Percentiles rank a stretch among this genome's conserved stretches.
phyloP scores from a whole-genome alignment of 225 moss, liverwort and hornwort genomes.

The Lunularia cruciata region DNA sequence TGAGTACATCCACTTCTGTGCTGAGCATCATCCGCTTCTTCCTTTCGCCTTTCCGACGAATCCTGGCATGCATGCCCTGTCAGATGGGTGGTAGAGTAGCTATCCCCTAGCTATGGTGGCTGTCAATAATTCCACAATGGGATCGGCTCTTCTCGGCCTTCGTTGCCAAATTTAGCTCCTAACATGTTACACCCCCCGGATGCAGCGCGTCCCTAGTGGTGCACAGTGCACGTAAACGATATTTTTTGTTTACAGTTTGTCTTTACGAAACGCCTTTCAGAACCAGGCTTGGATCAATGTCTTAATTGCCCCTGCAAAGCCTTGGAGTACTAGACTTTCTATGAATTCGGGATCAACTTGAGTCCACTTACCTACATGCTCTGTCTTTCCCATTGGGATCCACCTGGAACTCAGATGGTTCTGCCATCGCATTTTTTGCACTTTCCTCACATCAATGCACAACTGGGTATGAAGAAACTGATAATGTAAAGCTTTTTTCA shows the following conservation, averaged over 20 bases:
- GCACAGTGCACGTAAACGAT: background rate
- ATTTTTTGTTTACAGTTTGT: background rate
- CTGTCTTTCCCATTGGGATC: background rate
- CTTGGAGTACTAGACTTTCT: background rate
- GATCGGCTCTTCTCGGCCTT: background rate
- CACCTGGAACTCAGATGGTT: slow-evolving; percentile 4
- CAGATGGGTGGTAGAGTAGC: background rate
- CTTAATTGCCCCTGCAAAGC: background rate
- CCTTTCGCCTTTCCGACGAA: background rate
- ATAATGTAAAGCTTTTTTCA: no score
- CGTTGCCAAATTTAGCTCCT: background rate
- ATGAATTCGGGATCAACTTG: background rate
- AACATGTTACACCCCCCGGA: background rate
- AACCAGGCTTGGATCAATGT: background rate
- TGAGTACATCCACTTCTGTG: no score
- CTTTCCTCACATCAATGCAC: background rate
- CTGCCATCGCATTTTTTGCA: background rate
- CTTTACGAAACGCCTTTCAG: background rate
- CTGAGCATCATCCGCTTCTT: no score
- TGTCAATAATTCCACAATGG: background rate
- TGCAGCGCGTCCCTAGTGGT: background rate
- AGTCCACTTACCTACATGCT: background rate
- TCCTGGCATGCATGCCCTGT: background rate
- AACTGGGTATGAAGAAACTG: background rate
- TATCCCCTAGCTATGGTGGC: background rate